Base-by-base conservation (phyloP, 768 basidiomycete genomes). In the Phylloporus rhodoxanthus region DNA sequence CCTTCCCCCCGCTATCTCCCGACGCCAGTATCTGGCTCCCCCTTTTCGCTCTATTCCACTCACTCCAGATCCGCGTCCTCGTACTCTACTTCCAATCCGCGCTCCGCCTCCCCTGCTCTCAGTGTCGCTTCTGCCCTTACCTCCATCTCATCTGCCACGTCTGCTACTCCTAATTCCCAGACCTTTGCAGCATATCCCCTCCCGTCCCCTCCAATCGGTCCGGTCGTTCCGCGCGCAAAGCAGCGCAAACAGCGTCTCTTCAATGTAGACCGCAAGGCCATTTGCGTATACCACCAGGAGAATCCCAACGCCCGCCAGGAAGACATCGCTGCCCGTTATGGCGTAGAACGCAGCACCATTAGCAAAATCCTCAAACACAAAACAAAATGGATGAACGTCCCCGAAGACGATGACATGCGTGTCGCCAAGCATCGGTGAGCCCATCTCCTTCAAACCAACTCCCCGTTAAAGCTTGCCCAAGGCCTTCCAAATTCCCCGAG, bases 261-360 rank as follows among this genome's bases (percentile, higher is more conserved):
- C 61, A 85, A 85, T 62, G 72, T 75, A 25, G 85, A 90, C 61
- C 81, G 87, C 55, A 85, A 82, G 62, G 72, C 75, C 14, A 91
- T 94, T 49, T 92, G 91, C 58, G 48, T 74, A 11, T 85, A 80
- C 63, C 79, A 82, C 52, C 68, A 74, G 45, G 69, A 80, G 4
- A 72, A 88, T 59, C 86, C 85, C 0, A 78, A 78, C 45, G 74
- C 79, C 17, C 79, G 86, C 51, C 91, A 94, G 66, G 89, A 92
- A 61, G 87, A 91, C 62, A 90, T 94, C 57, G 91, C 85, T 5
- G 71, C 72, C 10, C 69, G 71, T 28, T 93, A 85, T 63, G 79
- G 80, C 43, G 85, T 92, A 52, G 91, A 94, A 62, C 82, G 91
- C 45, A 92, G 89, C 70, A 94, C 91, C n/a, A 85, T 94, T 66